phyloP scores from a whole-genome alignment of 805 yeast genomes.

The Saccharomycopsis malanga region DNA sequence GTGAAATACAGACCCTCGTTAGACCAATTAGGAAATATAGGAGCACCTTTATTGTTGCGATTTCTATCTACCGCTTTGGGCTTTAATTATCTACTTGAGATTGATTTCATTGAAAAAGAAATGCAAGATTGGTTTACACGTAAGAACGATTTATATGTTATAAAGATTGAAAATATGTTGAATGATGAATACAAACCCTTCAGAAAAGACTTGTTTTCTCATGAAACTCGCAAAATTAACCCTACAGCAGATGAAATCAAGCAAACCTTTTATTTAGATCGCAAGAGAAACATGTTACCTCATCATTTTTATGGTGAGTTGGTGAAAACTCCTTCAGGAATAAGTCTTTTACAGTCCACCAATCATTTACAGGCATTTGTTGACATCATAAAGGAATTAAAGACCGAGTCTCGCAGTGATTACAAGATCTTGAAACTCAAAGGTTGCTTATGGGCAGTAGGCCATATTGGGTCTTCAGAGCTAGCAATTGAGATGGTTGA shows the following conservation, averaged over 20 bases:
- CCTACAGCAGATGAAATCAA: constrained; percentile 7
- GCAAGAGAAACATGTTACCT: constrained; percentile 33
- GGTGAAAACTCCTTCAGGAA: constrained; percentile 76
- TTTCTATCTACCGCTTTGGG: constrained; percentile 65
- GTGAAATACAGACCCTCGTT: constrained; percentile 51
- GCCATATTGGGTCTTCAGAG: constrained; percentile 68
- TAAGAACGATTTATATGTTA: constrained; percentile 40
- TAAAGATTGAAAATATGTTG: constrained; percentile 39
- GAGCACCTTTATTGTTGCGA: constrained; percentile 52
- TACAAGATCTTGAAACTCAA: constrained; percentile 44
- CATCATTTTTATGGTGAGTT: constrained; percentile 74
- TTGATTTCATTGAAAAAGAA: constrained; percentile 56
- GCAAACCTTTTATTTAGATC: not conserved
- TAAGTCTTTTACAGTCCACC: constrained; percentile 46
- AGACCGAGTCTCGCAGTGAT: constrained; percentile 26
- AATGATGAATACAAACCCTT: constrained; percentile 20
- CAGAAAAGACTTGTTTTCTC: not conserved
- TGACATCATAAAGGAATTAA: constrained; percentile 23
- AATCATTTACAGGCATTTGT: constrained; percentile 23
- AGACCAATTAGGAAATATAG: constrained; percentile 42
- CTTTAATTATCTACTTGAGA: constrained; percentile 51
- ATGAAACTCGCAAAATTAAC: too few species aligned
- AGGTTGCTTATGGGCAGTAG: constrained; percentile 81
- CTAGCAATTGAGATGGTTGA: constrained; percentile 60
- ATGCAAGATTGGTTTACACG: constrained; percentile 59